Base-by-base conservation (phyloP, 768 basidiomycete genomes). In the Boletellus ananiceps region DNA sequence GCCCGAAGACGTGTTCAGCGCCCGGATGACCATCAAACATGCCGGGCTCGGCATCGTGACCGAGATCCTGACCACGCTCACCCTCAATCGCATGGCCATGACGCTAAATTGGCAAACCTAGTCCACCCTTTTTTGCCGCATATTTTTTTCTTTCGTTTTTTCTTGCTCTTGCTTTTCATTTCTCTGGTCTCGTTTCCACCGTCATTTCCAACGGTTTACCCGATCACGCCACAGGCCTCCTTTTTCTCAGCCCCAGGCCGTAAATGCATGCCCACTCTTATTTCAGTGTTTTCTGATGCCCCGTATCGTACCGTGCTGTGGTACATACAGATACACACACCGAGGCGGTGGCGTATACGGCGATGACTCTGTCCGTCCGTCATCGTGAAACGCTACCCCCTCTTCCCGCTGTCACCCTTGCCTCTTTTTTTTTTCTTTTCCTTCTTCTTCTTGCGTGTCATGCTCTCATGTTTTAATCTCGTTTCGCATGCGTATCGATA, bases 31-130 rank as follows among this genome's bases (percentile, higher is more conserved):
- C 15, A 71, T 91, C 60, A 77, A 71, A 55, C 71, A 77, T 12
- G 67, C 77, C 27, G 83, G 78, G 37, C 74, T 89, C 46, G 66
- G 75, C 19, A 62, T 87, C 51, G 74, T 87, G 49, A 91, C 88
- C 8, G 88, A 91, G 65, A 80, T 91, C 56, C 64, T 90, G 57
- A 84, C 88, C 9, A 86, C 85, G 4, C 77, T 91, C 47, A 75
- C 78, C 43, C 72, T 91, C 43, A 87, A 87, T 62, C 81, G 84
- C 29, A 86, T 89, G 75, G 77, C 84, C 23, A 73, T 75, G 51
- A 69, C 71, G 21, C 63, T 87, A 29, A 73, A 72, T 47, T 89
- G 87, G 86, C 37, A 57, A 7, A 16, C 34, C 13, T 58, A 56
- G 18, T 2, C 8, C 14, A 25, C 15, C 35, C 36, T 16, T 4